A percentile compares a stretch with the other conserved stretches of the same genome.
Evolutionary conservation across 2,329 filamentous ascomycete species (phyloP).

Genomic region (Dactylella cylindrospora): DNA sequence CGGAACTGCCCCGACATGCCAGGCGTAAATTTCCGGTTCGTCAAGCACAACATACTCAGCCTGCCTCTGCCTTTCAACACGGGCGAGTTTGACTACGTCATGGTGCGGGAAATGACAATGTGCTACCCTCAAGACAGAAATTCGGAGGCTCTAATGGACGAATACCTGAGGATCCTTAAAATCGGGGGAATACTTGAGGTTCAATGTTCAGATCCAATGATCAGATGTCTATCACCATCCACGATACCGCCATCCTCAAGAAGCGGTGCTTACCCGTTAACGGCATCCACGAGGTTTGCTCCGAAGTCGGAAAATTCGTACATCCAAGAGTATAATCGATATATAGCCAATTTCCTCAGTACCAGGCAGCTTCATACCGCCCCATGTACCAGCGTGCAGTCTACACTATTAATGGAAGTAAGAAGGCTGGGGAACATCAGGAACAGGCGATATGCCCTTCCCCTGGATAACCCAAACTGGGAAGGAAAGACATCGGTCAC

Average conservation of each 20-base stretch:
- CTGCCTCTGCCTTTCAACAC: conserved; percentile 75
- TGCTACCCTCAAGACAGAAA: conserved; percentile 43
- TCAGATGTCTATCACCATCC: conserved; percentile 67
- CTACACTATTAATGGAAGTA: conserved; percentile 81
- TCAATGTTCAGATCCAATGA: conserved; percentile 67
- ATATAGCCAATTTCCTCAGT: conserved; percentile 76
- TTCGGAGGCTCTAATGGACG: conserved; percentile 61
- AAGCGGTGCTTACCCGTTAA: conserved; percentile 79
- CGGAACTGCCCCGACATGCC: conserved; percentile 47
- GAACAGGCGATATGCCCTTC: conserved; percentile 69
- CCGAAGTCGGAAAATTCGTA: conserved; percentile 73
- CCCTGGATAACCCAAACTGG: conserved; percentile 48
- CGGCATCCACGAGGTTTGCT: conserved; percentile 73
- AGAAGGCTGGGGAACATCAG: conserved; percentile 65
- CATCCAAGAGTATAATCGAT: conserved; percentile 78
- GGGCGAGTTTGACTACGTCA: conserved; percentile 78
- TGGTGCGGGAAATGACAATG: conserved; percentile 47
- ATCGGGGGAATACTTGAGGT: conserved; percentile 79
- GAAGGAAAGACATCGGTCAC: conserved; percentile 40
- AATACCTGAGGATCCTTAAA: conserved; percentile 73
- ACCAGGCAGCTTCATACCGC: conserved; percentile 68
- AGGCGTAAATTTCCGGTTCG: conserved; percentile 63
- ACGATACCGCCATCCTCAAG: conserved; percentile 55
- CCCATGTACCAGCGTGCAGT: conserved; percentile 74
- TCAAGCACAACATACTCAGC: conserved; percentile 80